Conservation (phyloP, 495 filamentous ascomycete genomes). For the Pyrenula aspistea region DNA sequence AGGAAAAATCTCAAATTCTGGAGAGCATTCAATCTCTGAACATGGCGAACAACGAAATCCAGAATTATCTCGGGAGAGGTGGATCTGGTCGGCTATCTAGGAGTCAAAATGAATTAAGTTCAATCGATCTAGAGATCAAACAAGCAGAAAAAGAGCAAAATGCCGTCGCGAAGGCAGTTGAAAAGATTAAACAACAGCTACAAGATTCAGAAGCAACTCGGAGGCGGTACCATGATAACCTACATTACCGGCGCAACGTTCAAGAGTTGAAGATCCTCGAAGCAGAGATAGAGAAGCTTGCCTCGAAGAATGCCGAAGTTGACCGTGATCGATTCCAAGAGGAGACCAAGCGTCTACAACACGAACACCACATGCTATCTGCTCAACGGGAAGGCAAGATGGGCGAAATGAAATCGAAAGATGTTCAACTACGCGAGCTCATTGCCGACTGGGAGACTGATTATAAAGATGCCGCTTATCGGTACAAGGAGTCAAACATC, state of each 20-base stretch:
- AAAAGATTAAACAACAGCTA: slow-evolving; percentile 66
- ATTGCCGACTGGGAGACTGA: slow-evolving; percentile 70
- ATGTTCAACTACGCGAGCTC: slow-evolving; percentile 59
- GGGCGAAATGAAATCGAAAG: slow-evolving; percentile 68
- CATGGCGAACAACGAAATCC: slow-evolving; percentile 63
- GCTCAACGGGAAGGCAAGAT: slow-evolving; percentile 51
- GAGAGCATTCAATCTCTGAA: slow-evolving; percentile 67
- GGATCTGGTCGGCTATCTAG: slow-evolving; percentile 59
- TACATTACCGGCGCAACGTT: slow-evolving; percentile 65
- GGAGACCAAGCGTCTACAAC: slow-evolving; percentile 53
- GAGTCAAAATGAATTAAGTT: slow-evolving; percentile 56
- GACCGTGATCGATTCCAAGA: slow-evolving; percentile 63
- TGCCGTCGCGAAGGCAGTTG: slow-evolving; percentile 53
- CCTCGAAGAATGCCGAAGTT: slow-evolving; percentile 67
- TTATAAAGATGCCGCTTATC: slow-evolving; percentile 69
- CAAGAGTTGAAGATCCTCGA: slow-evolving; percentile 53
- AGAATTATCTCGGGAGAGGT: slow-evolving; percentile 63
- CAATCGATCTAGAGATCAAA: slow-evolving; percentile 50
- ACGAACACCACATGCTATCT: slow-evolving; percentile 45
- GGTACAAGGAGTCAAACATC: slow-evolving; percentile 81
- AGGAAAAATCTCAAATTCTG: slow-evolving; percentile 56
- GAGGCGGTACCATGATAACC: slow-evolving; percentile 74
- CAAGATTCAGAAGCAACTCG: slow-evolving; percentile 67
- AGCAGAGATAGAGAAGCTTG: slow-evolving; percentile 62
- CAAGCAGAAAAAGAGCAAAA: slow-evolving; percentile 55